Conservation (phyloP, 208 protist genomes). For the Trypanosoma mega region DNA sequence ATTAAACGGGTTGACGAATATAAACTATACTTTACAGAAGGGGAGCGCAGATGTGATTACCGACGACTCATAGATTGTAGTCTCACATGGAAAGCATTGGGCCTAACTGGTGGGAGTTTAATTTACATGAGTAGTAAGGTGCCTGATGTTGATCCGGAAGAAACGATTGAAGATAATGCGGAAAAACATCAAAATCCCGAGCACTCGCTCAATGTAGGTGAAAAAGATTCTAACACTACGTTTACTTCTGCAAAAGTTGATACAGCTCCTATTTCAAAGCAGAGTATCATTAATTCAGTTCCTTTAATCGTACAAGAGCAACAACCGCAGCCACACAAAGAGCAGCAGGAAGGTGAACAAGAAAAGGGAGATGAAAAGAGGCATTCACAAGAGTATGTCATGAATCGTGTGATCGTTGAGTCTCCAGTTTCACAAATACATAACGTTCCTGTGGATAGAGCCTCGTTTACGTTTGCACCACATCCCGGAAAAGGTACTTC, state of each 20-base stretch:
- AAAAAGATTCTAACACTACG: too few relatives aligned
- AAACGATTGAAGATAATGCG: constrained; percentile 1
- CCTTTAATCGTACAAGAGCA: too few relatives aligned
- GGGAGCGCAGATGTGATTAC: constrained; percentile 18
- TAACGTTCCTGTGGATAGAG: too few relatives aligned
- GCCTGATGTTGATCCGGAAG: constrained; percentile 1
- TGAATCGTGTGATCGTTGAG: too few relatives aligned
- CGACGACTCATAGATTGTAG: constrained; percentile 1
- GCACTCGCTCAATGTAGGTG: background rate
- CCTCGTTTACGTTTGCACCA: too few relatives aligned
- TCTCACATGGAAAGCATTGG: constrained; percentile 21
- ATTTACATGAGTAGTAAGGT: constrained; percentile 22
- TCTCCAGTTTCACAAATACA: too few relatives aligned
- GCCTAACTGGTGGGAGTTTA: constrained; percentile 12
- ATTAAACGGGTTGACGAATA: constrained; percentile 19
- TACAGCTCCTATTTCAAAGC: background rate
- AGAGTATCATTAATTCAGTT: background rate
- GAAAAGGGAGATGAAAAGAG: too few relatives aligned
- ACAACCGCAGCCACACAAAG: too few relatives aligned
- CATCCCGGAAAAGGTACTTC: too few relatives aligned
- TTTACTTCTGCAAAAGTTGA: background rate
- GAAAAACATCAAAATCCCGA: background rate
- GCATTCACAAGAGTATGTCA: too few relatives aligned
- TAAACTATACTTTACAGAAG: constrained; percentile 9
- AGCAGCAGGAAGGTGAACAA: too few relatives aligned